Percentiles rank a stretch among this genome's conserved stretches.
These are phyloP conservation scores for Adiantum capillusveneris DNA, from an alignment of 75 land plant species.

Conservation along the genomic window DNA sequence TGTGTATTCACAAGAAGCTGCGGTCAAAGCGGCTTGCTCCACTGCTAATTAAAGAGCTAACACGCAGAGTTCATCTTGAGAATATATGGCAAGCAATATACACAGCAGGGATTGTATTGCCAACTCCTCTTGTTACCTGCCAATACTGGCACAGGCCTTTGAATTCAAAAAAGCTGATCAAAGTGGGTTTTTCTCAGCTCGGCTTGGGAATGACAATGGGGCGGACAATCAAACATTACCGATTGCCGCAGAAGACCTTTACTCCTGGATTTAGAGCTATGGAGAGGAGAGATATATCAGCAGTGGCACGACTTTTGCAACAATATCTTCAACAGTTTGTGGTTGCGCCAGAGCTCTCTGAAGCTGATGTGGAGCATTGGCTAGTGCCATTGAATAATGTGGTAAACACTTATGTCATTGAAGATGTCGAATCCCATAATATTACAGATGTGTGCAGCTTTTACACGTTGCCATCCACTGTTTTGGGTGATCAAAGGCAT, in stretches of 20 bases:
- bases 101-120: slow-evolving; percentile 36
- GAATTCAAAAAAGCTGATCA: slow-evolving; percentile 41
- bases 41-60: slow-evolving; percentile 31
- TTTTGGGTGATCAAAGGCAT: slow-evolving; percentile 30
- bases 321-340: slow-evolving; percentile 22
- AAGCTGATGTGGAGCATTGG: slow-evolving; percentile 37
- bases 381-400: slow-evolving; percentile 28
- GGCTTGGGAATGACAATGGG: slow-evolving; percentile 32
- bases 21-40: slow-evolving; percentile 43
- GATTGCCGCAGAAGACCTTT: slow-evolving; percentile 12
- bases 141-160: slow-evolving; percentile 42
- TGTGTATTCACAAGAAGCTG: slow-evolving; percentile 45
- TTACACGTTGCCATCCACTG: slow-evolving; percentile 35
- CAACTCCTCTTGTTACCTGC: slow-evolving; percentile 28
- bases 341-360: slow-evolving; percentile 31
- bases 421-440: slow-evolving; percentile 18
- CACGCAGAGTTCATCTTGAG: slow-evolving; percentile 29
- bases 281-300: slow-evolving; percentile 25
- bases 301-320: slow-evolving; percentile 20
- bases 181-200: slow-evolving; percentile 34
- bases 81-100: slow-evolving; percentile 41
- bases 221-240: slow-evolving; percentile 28
- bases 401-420: slow-evolving; percentile 30
- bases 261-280: slow-evolving; percentile 33
- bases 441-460: slow-evolving; percentile 39